Base-by-base conservation (phyloP, 176 grass and related monocot species). In the Ensete ventricosum region DNA sequence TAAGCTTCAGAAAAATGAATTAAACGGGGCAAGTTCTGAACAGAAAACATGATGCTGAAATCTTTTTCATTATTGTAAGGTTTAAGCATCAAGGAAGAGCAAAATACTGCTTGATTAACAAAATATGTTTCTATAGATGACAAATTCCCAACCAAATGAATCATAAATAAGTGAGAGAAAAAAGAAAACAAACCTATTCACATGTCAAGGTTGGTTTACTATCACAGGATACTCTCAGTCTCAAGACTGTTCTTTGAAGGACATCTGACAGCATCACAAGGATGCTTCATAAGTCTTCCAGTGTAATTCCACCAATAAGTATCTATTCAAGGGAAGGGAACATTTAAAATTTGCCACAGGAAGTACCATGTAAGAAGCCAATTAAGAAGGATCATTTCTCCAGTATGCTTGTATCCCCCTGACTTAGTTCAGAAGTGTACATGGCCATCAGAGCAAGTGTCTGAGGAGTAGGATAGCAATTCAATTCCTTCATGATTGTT, bases 381-480 rank as follows among this genome's bases (percentile, higher is more conserved):
- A 9, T 19, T n/a, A 21, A 70, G 27, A 50, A 50, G 34, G 43
- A 29, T 55, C 72, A 74, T 9, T 12, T 11, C 14, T 54, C 23
- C 23, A 26, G 0, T 27, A 19, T 29, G 23, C 55, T 74, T 74
- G 11, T 17, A 57, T 55, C 23, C 3, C 23, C 20, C 22, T 74
- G 72, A 25, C 21, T 55, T 74, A 9, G 13, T 14, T 74, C 11
- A 17, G 19, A n/a, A 74, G 53, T 74, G 52, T 83, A 83, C 65
- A 83, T 80, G 1, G 73, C 71, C 50, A 91, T 64, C 71, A 83
- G 84, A 75, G 53, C 81, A 88, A 83, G 73, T 17, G 89, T 91
- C 54, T 83, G 78, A 81, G 80, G 49, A 69, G 80, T 85, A 24
- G 80, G 89, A 78, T 52, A 74, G 66, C 85, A 85, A 17, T 88